Percentiles rank a stretch among this genome's conserved stretches.
phyloP scores from a whole-genome alignment of 306 rosid genomes.

The Glycine latifolia region DNA sequence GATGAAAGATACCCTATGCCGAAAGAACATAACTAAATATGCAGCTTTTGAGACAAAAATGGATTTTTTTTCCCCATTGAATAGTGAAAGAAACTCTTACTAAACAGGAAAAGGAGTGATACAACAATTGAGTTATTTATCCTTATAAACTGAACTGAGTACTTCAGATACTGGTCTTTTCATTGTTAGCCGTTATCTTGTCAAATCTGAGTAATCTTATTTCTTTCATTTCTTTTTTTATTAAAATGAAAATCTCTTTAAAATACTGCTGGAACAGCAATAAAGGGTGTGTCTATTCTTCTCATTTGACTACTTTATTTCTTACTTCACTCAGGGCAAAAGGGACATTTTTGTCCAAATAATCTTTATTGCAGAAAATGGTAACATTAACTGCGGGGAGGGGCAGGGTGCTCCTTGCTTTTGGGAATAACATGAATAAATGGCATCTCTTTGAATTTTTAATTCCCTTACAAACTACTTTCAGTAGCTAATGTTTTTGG shows the following conservation, averaged over 20 bases:
- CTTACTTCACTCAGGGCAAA: background rate
- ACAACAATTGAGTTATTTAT: background rate
- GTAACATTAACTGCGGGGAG: background rate
- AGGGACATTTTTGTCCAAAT: background rate
- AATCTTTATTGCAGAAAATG: background rate
- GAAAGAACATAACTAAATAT: background rate
- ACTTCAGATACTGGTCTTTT: background rate
- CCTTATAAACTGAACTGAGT: background rate
- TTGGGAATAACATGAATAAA: background rate
- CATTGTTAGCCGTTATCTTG: background rate
- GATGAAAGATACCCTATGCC: constrained; percentile 30
- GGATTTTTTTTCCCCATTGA: background rate
- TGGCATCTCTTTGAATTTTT: background rate
- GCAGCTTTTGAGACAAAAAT: constrained; percentile 12
- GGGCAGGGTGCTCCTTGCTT: background rate
- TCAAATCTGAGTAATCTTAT: background rate
- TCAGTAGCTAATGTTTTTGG: background rate
- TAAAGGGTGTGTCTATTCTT: background rate
- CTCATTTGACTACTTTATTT: background rate
- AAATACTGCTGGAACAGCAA: background rate
- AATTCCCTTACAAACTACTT: background rate
- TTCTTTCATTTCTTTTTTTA: background rate
- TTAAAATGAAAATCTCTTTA: background rate
- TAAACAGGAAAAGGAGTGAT: background rate
- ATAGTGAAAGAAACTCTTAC: background rate